Percentiles rank a stretch among this genome's conserved stretches.
Conservation (phyloP, 805 yeast species). For the Metschnikowia kofuensis region DNA sequence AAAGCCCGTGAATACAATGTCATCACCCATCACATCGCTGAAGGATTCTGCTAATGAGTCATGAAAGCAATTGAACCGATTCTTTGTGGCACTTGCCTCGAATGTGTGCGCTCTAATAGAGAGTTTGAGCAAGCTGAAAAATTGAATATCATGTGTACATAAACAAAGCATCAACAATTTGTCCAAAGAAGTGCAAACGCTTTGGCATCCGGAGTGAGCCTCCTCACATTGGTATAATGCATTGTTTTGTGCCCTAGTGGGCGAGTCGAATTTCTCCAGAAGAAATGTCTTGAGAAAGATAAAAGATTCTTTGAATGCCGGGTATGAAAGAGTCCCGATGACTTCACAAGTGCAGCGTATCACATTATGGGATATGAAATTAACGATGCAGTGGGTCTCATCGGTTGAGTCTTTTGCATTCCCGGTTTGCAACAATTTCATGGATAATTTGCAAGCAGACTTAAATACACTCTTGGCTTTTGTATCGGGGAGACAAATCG, state of each 20-base stretch:
- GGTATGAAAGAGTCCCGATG: slow-evolving; percentile 30
- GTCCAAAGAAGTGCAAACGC: slow-evolving; percentile 43
- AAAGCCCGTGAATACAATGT: slow-evolving; percentile 60
- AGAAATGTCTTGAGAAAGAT: slow-evolving; percentile 34
- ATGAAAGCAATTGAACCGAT: slow-evolving; percentile 9
- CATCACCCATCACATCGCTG: slow-evolving; percentile 39
- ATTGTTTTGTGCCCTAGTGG: slow-evolving; percentile 13
- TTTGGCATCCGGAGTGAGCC: slow-evolving; percentile 16
- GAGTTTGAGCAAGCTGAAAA: slow-evolving; percentile 45
- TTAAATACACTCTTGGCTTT: slow-evolving; percentile 25
- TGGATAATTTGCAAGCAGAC: slow-evolving; percentile 33
- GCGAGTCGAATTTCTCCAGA: slow-evolving; percentile 23
- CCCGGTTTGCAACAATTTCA: slow-evolving; percentile 25
- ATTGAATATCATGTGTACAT: slow-evolving; percentile 49
- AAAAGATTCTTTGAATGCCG: slow-evolving; percentile 36
- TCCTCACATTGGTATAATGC: slow-evolving; percentile 8
- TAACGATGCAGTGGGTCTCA: slow-evolving; percentile 12
- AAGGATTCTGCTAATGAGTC: slow-evolving; percentile 29
- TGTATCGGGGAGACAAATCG: slow-evolving; percentile 19
- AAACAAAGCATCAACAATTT: slow-evolving; percentile 50
- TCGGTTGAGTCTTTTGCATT: slow-evolving; percentile 9
- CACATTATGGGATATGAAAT: slow-evolving; percentile 28
- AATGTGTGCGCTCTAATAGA: slow-evolving; percentile 32
- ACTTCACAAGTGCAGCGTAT: slow-evolving; percentile 35
- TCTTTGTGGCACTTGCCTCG: slow-evolving; percentile 14